These are phyloP conservation scores for Ziziphus jujuba DNA, from an alignment of 306 rosid genomes.

Conservation along the genomic window DNA sequence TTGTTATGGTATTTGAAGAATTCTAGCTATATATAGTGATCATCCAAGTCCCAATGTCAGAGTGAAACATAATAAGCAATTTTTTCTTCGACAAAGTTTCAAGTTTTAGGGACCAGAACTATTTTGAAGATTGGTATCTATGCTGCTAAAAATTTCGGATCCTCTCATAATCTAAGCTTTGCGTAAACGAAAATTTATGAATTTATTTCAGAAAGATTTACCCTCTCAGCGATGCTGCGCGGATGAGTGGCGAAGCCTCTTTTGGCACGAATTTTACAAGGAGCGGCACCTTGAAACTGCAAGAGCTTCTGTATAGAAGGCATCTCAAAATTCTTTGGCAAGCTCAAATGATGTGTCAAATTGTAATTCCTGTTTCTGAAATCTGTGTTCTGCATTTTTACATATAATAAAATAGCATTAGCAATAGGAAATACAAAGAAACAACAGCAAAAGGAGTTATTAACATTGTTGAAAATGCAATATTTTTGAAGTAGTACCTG, in stretches of 20 bases:
- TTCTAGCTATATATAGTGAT: neutral
- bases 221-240: conserved; percentile 96
- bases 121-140: neutral
- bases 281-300: conserved; percentile 61
- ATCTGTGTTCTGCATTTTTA: conserved; percentile 42
- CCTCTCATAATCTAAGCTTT: neutral
- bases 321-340: conserved; percentile 56
- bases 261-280: conserved; percentile 82
- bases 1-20: neutral
- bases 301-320: conserved; percentile 49
- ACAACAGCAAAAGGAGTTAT: neutral
- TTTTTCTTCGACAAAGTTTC: too few relatives aligned
- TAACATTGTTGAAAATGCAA: neutral
- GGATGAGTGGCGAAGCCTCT: conserved; percentile 97
- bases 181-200: neutral
- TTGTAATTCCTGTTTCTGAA: conserved; percentile 36
- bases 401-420: conserved; percentile 6
- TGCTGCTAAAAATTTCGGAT: neutral
- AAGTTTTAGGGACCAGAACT: too few relatives aligned
- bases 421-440: conserved; percentile 2
- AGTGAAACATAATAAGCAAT: too few relatives aligned
- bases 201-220: conserved; percentile 37
- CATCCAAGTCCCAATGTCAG: neutral
- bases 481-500: conserved; percentile 39
- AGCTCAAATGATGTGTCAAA: conserved; percentile 71